These are phyloP conservation scores for Cladosporium sp. DNA, from an alignment of 2,329 filamentous ascomycete species.

Conservation along the genomic window DNA sequence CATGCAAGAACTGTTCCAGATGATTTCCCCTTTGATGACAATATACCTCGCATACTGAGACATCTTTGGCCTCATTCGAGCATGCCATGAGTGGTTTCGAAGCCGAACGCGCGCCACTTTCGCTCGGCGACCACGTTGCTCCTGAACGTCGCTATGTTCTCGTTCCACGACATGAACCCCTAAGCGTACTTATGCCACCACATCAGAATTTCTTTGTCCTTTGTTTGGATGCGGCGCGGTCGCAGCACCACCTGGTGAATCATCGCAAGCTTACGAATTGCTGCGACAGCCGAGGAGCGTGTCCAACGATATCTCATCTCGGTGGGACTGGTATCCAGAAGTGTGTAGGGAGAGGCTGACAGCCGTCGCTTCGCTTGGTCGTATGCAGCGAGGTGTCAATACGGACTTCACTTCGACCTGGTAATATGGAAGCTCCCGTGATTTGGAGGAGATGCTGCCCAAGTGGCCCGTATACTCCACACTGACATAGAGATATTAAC, in stretches of 20 bases:
- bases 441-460: no score
- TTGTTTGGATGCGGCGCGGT: neutral
- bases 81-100: neutral
- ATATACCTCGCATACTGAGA: neutral
- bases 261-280: neutral
- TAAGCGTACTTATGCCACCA: constrained; percentile 8
- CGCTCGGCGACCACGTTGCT: constrained; percentile 3
- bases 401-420: neutral
- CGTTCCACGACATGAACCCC: constrained; percentile 11
- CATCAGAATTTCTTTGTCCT: neutral
- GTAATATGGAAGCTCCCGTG: neutral
- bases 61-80: neutral
- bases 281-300: constrained; percentile 1
- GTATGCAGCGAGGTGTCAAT: neutral
- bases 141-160: neutral
- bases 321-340: neutral
- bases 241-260: neutral
- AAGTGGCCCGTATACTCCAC: neutral
- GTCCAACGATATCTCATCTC: neutral
- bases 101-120: neutral
- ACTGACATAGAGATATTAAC: neutral
- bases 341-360: neutral
- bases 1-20: neutral
- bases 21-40: neutral
- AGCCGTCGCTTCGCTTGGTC: neutral